Conservation (phyloP, 805 yeast genomes). For the Saccharomycodes ludwigii region DNA sequence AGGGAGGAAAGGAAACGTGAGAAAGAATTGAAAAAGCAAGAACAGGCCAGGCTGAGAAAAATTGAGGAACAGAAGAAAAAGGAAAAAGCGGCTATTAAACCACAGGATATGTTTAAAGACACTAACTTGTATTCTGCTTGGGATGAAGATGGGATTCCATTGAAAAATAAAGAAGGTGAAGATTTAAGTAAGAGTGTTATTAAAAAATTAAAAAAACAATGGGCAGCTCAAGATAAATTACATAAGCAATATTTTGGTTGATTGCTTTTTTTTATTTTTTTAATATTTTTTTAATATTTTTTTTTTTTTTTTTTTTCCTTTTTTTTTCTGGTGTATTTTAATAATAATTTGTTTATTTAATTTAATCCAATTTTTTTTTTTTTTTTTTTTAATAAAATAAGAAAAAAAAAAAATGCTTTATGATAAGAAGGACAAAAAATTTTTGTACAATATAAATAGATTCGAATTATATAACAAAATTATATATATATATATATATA, state of each 20-base stretch:
- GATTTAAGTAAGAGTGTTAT: slow-evolving; percentile 74
- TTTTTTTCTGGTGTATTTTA: neutral
- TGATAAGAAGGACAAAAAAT: too few relatives aligned
- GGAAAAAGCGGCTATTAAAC: slow-evolving; percentile 57
- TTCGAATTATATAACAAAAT: too few relatives aligned
- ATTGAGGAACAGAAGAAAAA: slow-evolving; percentile 49
- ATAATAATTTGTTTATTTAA: too few relatives aligned
- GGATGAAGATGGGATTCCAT: slow-evolving; percentile 81
- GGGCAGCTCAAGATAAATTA: slow-evolving; percentile 71
- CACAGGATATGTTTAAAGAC: slow-evolving; percentile 62
- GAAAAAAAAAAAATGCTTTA: too few relatives aligned
- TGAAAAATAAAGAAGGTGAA: slow-evolving; percentile 62
- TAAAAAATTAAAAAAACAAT: slow-evolving; percentile 72
- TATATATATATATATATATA: too few relatives aligned
- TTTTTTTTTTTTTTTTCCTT: neutral
- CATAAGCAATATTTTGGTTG: slow-evolving; percentile 46
- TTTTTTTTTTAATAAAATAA: too few relatives aligned
- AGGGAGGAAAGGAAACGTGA: slow-evolving; percentile 42
- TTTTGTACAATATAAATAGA: too few relatives aligned
- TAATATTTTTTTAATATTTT: too few relatives aligned
- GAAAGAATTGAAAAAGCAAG: slow-evolving; percentile 41
- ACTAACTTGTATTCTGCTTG: slow-evolving; percentile 50
- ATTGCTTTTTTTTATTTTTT: neutral
- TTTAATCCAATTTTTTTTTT: too few relatives aligned
- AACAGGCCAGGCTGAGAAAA: slow-evolving; percentile 42